Conservation (phyloP, 768 basidiomycete genomes). For the Termitomyces sp. region DNA sequence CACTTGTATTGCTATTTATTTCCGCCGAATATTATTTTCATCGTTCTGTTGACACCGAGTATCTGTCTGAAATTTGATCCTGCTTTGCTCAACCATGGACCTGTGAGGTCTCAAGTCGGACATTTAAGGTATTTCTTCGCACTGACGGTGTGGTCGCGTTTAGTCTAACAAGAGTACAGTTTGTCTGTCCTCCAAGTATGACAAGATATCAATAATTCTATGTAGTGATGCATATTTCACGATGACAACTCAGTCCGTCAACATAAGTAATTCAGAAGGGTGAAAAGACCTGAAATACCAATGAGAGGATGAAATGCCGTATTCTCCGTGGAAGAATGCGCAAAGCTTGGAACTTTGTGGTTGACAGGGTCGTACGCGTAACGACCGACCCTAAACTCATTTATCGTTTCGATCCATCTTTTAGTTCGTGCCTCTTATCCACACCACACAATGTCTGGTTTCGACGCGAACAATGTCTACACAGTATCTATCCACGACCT, state of each 20-base stretch:
- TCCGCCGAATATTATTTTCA: not conserved
- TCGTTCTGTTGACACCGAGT: not conserved
- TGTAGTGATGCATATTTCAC: no score
- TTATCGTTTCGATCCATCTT: conserved; percentile 8
- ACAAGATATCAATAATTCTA: no score
- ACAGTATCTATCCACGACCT: conserved; percentile 73
- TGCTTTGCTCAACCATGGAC: not conserved
- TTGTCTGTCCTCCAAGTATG: not conserved
- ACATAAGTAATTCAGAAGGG: not conserved
- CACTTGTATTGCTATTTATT: conserved; percentile 5
- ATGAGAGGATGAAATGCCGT: conserved; percentile 8
- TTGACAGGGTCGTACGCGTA: conserved; percentile 12
- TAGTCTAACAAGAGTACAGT: not conserved
- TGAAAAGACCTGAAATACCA: conserved; percentile 17
- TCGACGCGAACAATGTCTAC: conserved; percentile 77
- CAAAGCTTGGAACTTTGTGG: no score
- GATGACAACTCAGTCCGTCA: no score
- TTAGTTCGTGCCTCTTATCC: not conserved
- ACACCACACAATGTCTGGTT: conserved; percentile 67
- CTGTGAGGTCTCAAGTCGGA: not conserved
- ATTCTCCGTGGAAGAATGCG: no score
- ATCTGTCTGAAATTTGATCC: not conserved
- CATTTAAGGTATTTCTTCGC: not conserved
- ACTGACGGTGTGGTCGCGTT: no score
- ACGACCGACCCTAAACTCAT: conserved; percentile 22